Evolutionary conservation across 1,284 basidiomycete genomes (phyloP).

Genomic region (Apiotrichum gamsii): DNA sequence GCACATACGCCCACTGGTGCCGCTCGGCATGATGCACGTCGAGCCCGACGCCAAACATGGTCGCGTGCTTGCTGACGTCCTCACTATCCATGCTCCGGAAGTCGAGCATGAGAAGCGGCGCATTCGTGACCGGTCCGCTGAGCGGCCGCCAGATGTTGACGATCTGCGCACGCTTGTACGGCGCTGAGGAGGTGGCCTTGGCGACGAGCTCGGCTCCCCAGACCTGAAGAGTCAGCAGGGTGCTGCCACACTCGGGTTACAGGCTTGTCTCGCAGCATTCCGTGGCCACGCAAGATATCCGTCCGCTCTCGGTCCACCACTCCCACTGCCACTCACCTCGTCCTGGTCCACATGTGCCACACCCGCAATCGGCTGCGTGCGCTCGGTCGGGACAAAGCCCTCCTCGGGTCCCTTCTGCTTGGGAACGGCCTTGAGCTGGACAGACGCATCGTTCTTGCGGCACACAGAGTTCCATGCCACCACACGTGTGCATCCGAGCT

Average conservation of each 20-base stretch:
- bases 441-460: constrained; percentile 15
- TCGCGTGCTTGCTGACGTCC: constrained; percentile 8
- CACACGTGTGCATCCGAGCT: constrained; percentile 28
- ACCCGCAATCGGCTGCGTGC: constrained; percentile 26
- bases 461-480: constrained; percentile 37
- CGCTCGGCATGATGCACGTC: constrained; percentile 2
- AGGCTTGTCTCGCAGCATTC: too few species aligned
- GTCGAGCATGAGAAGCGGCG: constrained; percentile 30
- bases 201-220: constrained; percentile 27
- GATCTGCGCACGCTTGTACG: constrained; percentile 25
- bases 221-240: constrained; percentile 6
- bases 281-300: background rate
- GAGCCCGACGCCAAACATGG: constrained; percentile 4
- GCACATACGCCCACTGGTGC: constrained; percentile 32
- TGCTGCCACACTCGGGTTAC: background rate
- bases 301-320: background rate
- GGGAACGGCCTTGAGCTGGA: constrained; percentile 18
- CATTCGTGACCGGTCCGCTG: constrained; percentile 35
- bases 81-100: constrained; percentile 14
- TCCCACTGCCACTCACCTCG: constrained; percentile 10
- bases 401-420: constrained; percentile 26
- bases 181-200: constrained; percentile 10
- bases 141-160: constrained; percentile 36
- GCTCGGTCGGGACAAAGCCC: constrained; percentile 19
- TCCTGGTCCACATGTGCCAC: constrained; percentile 39